A percentile compares a stretch with the other conserved stretches of the same genome.
These are phyloP conservation scores for Tulasnella sp. DNA, from an alignment of 768 basidiomycete genomes.

Conservation along the genomic window DNA sequence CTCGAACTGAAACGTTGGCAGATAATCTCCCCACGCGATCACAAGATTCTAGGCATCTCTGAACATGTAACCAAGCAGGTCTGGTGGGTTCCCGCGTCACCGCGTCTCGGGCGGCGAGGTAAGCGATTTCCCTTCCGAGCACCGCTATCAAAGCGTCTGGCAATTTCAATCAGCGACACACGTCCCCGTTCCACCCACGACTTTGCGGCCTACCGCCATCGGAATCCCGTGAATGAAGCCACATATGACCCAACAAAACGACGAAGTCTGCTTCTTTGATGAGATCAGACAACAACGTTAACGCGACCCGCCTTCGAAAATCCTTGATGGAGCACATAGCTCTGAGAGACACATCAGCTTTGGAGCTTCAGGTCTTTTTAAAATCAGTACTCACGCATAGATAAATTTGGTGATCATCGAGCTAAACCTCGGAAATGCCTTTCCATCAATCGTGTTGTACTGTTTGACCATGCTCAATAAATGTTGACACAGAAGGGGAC, in stretches of 20 bases:
- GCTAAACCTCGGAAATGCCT: not conserved
- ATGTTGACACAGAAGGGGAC: not conserved
- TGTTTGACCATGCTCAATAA: not conserved
- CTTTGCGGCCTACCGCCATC: not conserved
- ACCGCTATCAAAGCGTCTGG: not conserved
- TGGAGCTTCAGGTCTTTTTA: not conserved
- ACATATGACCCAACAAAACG: not conserved
- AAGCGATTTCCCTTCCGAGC: not conserved
- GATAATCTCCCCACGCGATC: not conserved
- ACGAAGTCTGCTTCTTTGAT: not conserved
- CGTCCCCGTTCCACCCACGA: not conserved
- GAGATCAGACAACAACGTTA: not conserved
- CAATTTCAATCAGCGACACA: not conserved
- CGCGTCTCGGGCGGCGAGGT: not conserved
- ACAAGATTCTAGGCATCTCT: not conserved
- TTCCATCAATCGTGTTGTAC: not conserved
- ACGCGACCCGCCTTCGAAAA: not conserved
- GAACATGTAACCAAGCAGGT: not conserved
- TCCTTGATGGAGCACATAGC: not conserved
- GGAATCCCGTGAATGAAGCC: not conserved
- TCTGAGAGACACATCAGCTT: not conserved
- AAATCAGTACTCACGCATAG: not conserved
- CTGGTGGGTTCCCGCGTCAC: not conserved
- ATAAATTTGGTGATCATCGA: not conserved
- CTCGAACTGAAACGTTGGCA: not conserved